Base-by-base conservation (phyloP, 441 rosid species). In the Mallotus japonicus region DNA sequence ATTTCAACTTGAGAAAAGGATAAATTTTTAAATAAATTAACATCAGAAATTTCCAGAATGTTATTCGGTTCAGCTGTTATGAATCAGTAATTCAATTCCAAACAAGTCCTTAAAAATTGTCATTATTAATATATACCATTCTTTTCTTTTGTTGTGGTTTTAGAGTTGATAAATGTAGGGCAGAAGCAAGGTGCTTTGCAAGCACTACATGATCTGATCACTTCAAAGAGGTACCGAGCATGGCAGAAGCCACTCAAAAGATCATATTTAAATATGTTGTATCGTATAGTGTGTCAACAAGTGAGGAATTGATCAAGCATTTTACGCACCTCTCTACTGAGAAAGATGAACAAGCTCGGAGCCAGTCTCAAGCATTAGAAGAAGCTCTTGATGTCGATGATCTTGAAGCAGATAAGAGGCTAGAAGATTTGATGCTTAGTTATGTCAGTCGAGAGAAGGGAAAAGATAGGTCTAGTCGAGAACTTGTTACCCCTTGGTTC, bases 341-440 rank as follows among this genome's bases (percentile, higher is more conserved):
- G 88, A 93, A 85, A 82, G 99, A 97, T 60, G 98, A 96, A 82
- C 93, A 89, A 81, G 99, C 99, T 46, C 95, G 97, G 47, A 87
- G 84, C 75, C 95, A 92, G 76, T 97, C 98, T 0, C 86, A 89
- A 80, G 99, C 98, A 5, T 67, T 96, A 32, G 98, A 96, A 81
- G 99, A 96, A 82, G 99, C 97, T 51, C 98, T 96, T 61, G 97
- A 93, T 82, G 98, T 96, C 17, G 99, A 96, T 84, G 99, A 96
- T 71, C 97, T 96, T 54, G 99, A 96, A 78, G 99, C 98, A 1
- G 99, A 93, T 82, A 87, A 89, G 68, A 92, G 97, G 72, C 98
- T 98, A 4, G 98, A 93, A 74, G 99, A 93, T 85, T 80, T 96
- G 73, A 93, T 93, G 97, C 89, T 96, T 22, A 96, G 99, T 77